Base-by-base conservation (phyloP, 2,329 filamentous ascomycete genomes). In the Bipolaris zeicola region DNA sequence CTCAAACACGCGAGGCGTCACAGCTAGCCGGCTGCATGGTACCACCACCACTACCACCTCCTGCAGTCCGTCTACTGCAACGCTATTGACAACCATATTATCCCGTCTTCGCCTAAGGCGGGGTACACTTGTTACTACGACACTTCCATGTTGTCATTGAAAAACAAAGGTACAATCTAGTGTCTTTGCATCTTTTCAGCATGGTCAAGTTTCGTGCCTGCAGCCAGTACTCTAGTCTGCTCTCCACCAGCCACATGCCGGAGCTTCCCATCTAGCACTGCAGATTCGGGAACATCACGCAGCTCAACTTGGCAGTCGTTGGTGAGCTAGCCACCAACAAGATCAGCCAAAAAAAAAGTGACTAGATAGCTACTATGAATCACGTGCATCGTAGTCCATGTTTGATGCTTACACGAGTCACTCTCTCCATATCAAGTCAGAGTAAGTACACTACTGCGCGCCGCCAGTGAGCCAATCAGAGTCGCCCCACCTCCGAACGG, bases 401-500 rank as follows among this genome's bases (percentile, higher is more conserved):
- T 5, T 24, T 41, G 18, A 39, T 14, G 20, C 38, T 41, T 22
- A 24, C 38, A 24, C 20, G 20, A 24, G 20, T 24, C 11, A 41
- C 6, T 18, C 18, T 20, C 13, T 28, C n/a, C 6, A 43, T 13
- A 33, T 13, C 11, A 44, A 16, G 46, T 39, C 33, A 44, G 16
- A 24, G 41, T 39, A 28, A 42, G 16, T 24, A 24, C 24, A 28
- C 42, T 26, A 26, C 24, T 52, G 52, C 52, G 24, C 53, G 42
- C 53, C 53, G 53, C 48, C 37, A 24, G 18, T 13, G 13, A 24
- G 45, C 66, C 66, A 69, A 66, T 67, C 28, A 57, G 31, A 54
- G 11, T 38, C 34, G 42, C 22, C 39, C 44, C 50, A 67, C 48
- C 53, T 64, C 66, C 66, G 66, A 61, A 52, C 63, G 60, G 63